Evolutionary conservation across 768 basidiomycete species (phyloP).

Genomic region (Mycena sanguinolenta): DNA sequence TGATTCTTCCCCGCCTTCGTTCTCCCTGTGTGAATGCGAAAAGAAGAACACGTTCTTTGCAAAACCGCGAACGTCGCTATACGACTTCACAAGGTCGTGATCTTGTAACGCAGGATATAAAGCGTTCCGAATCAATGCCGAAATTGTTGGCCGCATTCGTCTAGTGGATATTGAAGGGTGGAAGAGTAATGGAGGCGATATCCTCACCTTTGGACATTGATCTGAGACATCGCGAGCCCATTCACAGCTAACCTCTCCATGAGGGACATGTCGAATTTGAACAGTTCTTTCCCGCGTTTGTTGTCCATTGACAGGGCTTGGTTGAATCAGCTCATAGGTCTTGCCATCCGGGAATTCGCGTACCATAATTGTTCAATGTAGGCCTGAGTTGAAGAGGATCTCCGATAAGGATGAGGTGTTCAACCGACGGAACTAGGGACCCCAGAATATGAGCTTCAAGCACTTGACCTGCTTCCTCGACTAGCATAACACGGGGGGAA

Average conservation of each 20-base stretch:
- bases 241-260: constrained; percentile 78
- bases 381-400: constrained; percentile 85
- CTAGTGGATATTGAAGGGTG: no score
- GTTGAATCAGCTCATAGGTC: background rate
- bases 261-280: constrained; percentile 77
- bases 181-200: no score
- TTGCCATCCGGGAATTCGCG: constrained; percentile 33
- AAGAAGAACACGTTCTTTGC: constrained; percentile 77
- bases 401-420: constrained; percentile 85
- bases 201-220: constrained; percentile 70
- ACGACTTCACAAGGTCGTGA: constrained; percentile 62
- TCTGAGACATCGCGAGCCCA: constrained; percentile 75
- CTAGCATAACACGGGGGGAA: constrained; percentile 71
- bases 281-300: constrained; percentile 64
- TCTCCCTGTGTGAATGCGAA: constrained; percentile 72
- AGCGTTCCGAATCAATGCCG: constrained; percentile 69
- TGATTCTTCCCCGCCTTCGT: constrained; percentile 70
- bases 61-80: constrained; percentile 74
- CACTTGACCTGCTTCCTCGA: constrained; percentile 88
- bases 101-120: constrained; percentile 75
- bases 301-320: constrained; percentile 80
- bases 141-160: constrained; percentile 81
- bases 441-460: constrained; percentile 82
- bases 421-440: constrained; percentile 71
- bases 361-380: constrained; percentile 73